These are phyloP conservation scores for Albifimbria verrucaria DNA, from an alignment of 2,329 filamentous ascomycete genomes.

Conservation along the genomic window DNA sequence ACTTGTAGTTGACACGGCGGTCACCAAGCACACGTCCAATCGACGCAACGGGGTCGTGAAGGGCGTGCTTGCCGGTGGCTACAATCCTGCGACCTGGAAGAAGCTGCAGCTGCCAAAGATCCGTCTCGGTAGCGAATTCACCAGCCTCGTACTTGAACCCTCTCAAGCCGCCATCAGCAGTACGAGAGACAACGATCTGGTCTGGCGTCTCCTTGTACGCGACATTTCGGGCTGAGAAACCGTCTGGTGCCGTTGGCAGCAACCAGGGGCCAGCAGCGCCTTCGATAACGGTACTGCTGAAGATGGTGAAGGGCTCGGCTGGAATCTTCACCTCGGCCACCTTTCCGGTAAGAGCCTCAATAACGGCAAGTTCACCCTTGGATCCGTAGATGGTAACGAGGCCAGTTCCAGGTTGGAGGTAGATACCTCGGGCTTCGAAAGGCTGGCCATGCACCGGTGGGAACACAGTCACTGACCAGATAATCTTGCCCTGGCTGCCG, in stretches of 20 bases:
- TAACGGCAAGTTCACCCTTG: conserved; percentile 59
- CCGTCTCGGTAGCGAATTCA: conserved; percentile 37
- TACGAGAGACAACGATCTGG: conserved; percentile 53
- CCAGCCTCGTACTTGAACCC: conserved; percentile 50
- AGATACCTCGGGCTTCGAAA: conserved; percentile 68
- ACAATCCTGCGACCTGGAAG: conserved; percentile 65
- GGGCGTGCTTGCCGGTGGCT: conserved; percentile 62
- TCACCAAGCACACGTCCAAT: conserved; percentile 93
- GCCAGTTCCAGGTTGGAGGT: conserved; percentile 55
- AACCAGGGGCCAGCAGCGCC: conserved; percentile 50
- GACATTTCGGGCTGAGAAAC: conserved; percentile 42
- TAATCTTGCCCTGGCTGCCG: conserved; percentile 66
- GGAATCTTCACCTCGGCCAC: conserved; percentile 40
- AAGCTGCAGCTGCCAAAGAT: conserved; percentile 72
- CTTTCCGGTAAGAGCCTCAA: conserved; percentile 52
- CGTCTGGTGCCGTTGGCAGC: conserved; percentile 49
- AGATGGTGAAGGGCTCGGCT: conserved; percentile 22
- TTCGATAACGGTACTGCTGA: conserved; percentile 49
- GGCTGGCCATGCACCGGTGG: conserved; percentile 50
- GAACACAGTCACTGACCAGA: conserved; percentile 70
- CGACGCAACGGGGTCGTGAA: conserved; percentile 85
- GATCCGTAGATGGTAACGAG: conserved; percentile 56
- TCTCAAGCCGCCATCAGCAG: conserved; percentile 45
- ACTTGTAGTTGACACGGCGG: conserved; percentile 94
- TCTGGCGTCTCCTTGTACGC: conserved; percentile 44